Base-by-base conservation (phyloP, 2,329 filamentous ascomycete species). In the Cercospora sp. region DNA sequence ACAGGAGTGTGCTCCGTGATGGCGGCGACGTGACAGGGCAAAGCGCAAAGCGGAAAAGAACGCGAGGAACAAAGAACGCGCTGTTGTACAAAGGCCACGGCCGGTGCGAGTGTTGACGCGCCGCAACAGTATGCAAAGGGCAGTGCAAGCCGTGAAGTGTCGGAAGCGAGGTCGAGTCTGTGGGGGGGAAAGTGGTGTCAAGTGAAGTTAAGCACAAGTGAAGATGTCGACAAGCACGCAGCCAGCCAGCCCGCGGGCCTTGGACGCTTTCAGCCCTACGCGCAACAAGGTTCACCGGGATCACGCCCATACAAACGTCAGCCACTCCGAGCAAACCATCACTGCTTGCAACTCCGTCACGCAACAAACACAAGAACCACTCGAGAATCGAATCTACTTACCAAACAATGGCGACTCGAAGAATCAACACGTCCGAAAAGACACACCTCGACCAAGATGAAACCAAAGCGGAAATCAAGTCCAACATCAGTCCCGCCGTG, bases 401-500 rank as follows among this genome's bases (percentile, higher is more conserved):
- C 10, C 51, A 45, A 26, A 58, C 20, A 72, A 94, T 94, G 91
- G 84, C 91, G 12, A 90, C 90, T 53, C 85, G 89, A 80, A 85
- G 91, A 75, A 89, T 88, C 75, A 82, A 89, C 70, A 84, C 85
- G 42, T 80, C 84, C 6, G 90, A 92, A 80, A 91, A 90, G 82
- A 87, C 87, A 31, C 82, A 88, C 66, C 84, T 91, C 60, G 80
- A 80, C 55, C 74, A 77, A 66, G 78, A 81, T 67, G 79, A 80
- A 30, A 70, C 69, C 63, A 73, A 70, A 16, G 26, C 67, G 9
- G 72, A 70, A 48, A 55, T 67, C 5, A 88, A 88, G 75, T 93
- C 91, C 65, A 87, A 89, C 81, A 94, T 91, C 71, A 82, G 89
- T n/a, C 92, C 93, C 20, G 93, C 92, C 23, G 93, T 97, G 60